Evolutionary conservation across 371 early-diverging fungal species (phyloP).

Genomic region (Mortierella polycephala): DNA sequence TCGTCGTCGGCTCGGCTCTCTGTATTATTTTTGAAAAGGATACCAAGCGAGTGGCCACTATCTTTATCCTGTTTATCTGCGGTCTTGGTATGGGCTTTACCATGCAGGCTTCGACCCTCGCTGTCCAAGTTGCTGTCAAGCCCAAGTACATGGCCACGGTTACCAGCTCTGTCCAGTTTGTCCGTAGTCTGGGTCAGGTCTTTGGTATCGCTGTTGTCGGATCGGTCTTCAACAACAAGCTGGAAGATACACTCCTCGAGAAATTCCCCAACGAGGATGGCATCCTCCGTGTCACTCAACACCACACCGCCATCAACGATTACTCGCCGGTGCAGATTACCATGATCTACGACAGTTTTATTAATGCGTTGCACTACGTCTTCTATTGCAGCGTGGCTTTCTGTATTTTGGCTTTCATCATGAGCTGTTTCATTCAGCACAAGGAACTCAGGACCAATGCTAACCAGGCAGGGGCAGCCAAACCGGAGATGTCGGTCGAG

Average conservation of each 20-base stretch:
- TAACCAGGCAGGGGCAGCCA: slow-evolving; percentile 13
- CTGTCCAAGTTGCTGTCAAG: slow-evolving; percentile 64
- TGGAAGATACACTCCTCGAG: background rate
- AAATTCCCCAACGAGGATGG: slow-evolving; percentile 6
- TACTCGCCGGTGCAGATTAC: background rate
- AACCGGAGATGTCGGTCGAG: slow-evolving; percentile 36
- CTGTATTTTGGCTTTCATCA: slow-evolving; percentile 14
- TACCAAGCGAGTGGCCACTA: slow-evolving; percentile 56
- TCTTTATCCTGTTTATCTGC: slow-evolving; percentile 59
- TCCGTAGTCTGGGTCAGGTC: slow-evolving; percentile 60
- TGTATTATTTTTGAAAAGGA: slow-evolving; percentile 55
- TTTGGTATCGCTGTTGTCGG: slow-evolving; percentile 60
- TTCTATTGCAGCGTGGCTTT: slow-evolving; percentile 24
- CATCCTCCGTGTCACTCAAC: slow-evolving; percentile 1
- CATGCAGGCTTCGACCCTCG: slow-evolving; percentile 72
- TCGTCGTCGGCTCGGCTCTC: slow-evolving; percentile 59
- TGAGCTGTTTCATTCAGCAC: slow-evolving; percentile 31
- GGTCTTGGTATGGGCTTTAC: slow-evolving; percentile 71
- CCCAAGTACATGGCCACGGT: slow-evolving; percentile 69
- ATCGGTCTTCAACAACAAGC: slow-evolving; percentile 59
- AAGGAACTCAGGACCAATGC: slow-evolving; percentile 36
- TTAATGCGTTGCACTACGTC: slow-evolving; percentile 13
- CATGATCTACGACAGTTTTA: slow-evolving; percentile 18
- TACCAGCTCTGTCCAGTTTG: slow-evolving; percentile 60
- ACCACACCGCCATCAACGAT: background rate